Conservation (phyloP, 805 yeast genomes). For the Candida arabinofermentans region DNA sequence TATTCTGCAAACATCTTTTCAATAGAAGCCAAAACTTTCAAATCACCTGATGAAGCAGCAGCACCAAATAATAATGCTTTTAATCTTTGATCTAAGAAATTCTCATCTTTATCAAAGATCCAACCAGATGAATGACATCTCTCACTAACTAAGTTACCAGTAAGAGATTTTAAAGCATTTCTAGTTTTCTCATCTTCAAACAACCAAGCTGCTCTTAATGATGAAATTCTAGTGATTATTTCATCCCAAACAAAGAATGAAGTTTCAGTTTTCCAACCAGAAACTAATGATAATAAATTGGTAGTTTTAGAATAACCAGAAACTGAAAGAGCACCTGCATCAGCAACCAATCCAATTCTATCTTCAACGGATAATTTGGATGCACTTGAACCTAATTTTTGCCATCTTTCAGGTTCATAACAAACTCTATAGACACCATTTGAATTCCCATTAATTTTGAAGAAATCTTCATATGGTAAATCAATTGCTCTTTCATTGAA, state of each 20-base stretch:
- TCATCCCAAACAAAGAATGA: conserved; percentile 58
- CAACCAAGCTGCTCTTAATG: conserved; percentile 30
- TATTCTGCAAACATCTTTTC: conserved; percentile 26
- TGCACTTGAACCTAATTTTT: conserved; percentile 35
- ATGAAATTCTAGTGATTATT: conserved; percentile 39
- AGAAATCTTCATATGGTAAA: conserved; percentile 25
- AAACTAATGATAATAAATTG: conserved; percentile 43
- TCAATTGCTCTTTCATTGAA: conserved; percentile 22
- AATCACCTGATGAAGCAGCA: conserved; percentile 40
- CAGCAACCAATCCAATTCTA: conserved; percentile 54
- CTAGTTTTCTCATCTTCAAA: conserved; percentile 36
- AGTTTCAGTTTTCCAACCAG: conserved; percentile 34
- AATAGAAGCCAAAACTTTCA: conserved; percentile 31
- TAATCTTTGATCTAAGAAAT: conserved; percentile 34
- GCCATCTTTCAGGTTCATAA: conserved; percentile 39
- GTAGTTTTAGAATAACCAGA: conserved; percentile 44
- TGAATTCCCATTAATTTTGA: conserved; percentile 50
- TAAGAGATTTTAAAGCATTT: conserved; percentile 32
- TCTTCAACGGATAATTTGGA: conserved; percentile 43
- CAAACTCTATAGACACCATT: conserved; percentile 52
- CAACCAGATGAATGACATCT: conserved; percentile 60
- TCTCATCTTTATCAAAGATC: conserved; percentile 76
- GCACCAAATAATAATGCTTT: conserved; percentile 40
- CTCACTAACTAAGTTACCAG: conserved; percentile 23
- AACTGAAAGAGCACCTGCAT: conserved; percentile 46